Evolutionary conservation across 1,284 basidiomycete genomes (phyloP), one percentile per base, ranked within the genome.

Genomic region (Sporisorium scitamineum): DNA sequence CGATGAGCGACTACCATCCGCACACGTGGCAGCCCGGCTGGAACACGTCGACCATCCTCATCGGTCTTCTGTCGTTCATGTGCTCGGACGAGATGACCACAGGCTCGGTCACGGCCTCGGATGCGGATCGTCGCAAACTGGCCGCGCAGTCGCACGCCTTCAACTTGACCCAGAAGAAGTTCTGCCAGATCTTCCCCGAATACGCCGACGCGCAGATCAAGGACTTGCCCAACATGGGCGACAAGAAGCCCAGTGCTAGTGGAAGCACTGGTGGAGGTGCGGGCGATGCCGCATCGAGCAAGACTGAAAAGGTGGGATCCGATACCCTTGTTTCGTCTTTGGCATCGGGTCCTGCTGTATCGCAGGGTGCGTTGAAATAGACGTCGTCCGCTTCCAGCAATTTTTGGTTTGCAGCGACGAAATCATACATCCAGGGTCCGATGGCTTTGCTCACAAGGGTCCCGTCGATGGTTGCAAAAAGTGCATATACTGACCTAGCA

Each of bases 21-120:
- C 93, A 93, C 74, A 90, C 92, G 22, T 58, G 94, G 93, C 94
- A 95, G 85, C 93, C 94, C 2, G 93, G 93, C 10, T 95, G 94
- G 94, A 94, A 93, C 83, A 93, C 94, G 18, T 92, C 93, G 39
- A 95, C 93, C 47, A 95, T 95, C 92, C 89, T 97, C 74, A 96
- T 94, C n/a, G 95, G 95, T 32, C 88, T 97, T 24, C 88, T 97
- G 47, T 95, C 93, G 7, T 97, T 97, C 87, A 97, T 97, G 95
- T 89, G 95, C 59, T 92, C 93, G 2, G 94, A 97, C 80, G 95
- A 97, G 88, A 94, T 97, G 90, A 97, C 95, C 0, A 95, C 95
- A 0, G 95, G 95, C 13, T 94, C 93, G 1, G 90, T 96, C 48
- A 93, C 90, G 18, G 91, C 93, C 0, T 90, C 91, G n/a, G 90